phyloP scores from a whole-genome alignment of 176 grass and related monocot species.

The Aegilops speltoides region DNA sequence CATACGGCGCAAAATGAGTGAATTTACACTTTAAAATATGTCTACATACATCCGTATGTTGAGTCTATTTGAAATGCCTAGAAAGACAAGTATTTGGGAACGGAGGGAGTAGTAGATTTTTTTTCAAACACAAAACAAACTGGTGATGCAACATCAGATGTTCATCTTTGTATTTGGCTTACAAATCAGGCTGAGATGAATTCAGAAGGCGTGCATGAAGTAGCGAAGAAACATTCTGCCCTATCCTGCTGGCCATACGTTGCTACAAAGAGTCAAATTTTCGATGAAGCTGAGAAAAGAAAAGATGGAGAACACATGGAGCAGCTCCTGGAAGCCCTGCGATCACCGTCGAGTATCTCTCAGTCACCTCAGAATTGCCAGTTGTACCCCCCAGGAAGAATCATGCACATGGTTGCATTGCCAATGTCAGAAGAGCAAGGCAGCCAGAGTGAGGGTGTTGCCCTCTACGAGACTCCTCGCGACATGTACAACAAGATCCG shows the following conservation, averaged over 20 bases:
- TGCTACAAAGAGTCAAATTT: background rate
- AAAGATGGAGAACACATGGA: conserved; percentile 10
- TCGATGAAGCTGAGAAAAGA: conserved; percentile 20
- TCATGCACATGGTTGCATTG: conserved; percentile 74
- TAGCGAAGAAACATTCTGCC: conserved; percentile 25
- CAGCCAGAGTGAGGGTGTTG: conserved; percentile 4
- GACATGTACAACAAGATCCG: conserved; percentile 63
- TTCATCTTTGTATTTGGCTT: background rate
- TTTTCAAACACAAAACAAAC: background rate
- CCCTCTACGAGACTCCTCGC: conserved; percentile 64
- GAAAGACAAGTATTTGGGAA: no score
- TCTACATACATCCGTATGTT: no score
- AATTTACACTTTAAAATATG: no score
- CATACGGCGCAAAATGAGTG: no score
- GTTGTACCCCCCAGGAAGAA: conserved; percentile 78
- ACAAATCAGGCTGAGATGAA: conserved; percentile 23
- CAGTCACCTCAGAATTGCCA: conserved; percentile 25
- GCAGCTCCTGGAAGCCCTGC: conserved; percentile 6
- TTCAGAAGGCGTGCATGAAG: background rate
- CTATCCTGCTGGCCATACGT: conserved; percentile 29
- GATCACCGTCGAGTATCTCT: background rate
- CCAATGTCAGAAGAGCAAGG: conserved; percentile 23
- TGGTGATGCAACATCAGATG: background rate
- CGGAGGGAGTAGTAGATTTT: no score
- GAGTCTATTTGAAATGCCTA: no score